These are phyloP conservation scores for Blastobotrys illinoisensis DNA, from an alignment of 1,139 yeast species.

Conservation along the genomic window DNA sequence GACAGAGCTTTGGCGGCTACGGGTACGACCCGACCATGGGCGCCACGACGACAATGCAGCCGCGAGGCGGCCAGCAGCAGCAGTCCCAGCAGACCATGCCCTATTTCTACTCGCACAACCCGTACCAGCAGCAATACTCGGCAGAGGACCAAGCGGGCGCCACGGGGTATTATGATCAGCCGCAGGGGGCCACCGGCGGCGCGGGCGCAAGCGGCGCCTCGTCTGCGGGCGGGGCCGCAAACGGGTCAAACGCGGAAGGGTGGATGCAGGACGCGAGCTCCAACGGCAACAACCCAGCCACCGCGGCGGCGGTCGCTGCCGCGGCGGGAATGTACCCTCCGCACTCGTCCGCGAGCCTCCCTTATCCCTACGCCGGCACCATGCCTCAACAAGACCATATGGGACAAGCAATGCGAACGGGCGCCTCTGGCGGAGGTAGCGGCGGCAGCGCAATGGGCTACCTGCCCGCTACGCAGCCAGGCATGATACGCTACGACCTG, in stretches of 20 bases:
- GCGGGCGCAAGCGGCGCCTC: neutral
- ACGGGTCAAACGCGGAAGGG: neutral
- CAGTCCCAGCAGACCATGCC: constrained; percentile 6
- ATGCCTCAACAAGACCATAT: constrained; percentile 3
- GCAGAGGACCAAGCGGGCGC: neutral
- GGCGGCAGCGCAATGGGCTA: neutral
- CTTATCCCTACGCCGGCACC: constrained; percentile 6
- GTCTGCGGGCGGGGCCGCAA: neutral
- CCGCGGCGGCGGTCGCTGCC: constrained; percentile 8
- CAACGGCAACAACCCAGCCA: constrained; percentile 5
- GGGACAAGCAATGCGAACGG: constrained; percentile 6
- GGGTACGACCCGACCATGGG: constrained; percentile 3
- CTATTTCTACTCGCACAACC: constrained; percentile 3
- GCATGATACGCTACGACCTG: neutral
- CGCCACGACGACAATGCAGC: neutral
- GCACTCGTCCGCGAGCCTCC: constrained; percentile 1
- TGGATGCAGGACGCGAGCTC: constrained; percentile 2
- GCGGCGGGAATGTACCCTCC: constrained; percentile 8
- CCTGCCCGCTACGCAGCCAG: neutral
- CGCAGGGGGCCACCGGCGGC: neutral
- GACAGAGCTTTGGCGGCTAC: constrained; percentile 1
- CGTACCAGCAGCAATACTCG: constrained; percentile 1
- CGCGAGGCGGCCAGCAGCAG: neutral
- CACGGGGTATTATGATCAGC: neutral
- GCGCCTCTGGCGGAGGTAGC: neutral